Evolutionary conservation across 1,284 basidiomycete genomes (phyloP).

Genomic region (Porogramme epimiltina): DNA sequence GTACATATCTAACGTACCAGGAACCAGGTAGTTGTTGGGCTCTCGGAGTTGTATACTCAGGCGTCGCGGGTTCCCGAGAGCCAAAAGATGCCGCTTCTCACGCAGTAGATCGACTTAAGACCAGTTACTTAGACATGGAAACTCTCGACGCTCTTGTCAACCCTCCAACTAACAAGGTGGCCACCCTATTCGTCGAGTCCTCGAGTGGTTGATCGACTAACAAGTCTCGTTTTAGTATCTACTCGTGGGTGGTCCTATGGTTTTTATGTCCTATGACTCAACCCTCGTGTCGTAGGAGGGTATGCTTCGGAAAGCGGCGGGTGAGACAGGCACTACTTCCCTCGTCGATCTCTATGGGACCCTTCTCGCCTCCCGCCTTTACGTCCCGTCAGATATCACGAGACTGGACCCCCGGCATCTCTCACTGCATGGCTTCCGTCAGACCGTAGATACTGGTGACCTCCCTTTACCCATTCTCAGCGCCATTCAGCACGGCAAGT

Average conservation of each 20-base stretch:
- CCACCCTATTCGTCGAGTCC: not conserved
- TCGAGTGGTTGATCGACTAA: not conserved
- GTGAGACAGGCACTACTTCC: constrained; percentile 33
- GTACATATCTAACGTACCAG: not conserved
- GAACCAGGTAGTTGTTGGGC: constrained; percentile 39
- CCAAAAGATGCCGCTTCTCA: constrained; percentile 31
- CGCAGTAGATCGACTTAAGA: constrained; percentile 35
- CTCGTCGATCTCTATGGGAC: constrained; percentile 44
- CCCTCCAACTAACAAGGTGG: constrained; percentile 39
- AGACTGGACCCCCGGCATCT: constrained; percentile 35
- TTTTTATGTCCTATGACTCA: not conserved
- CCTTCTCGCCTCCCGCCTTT: constrained; percentile 39
- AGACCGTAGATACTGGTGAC: constrained; percentile 33
- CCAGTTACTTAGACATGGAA: constrained; percentile 39
- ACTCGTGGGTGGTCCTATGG: constrained; percentile 16
- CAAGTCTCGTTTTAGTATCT: constrained; percentile 21
- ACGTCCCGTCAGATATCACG: constrained; percentile 33
- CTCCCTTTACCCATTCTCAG: constrained; percentile 44
- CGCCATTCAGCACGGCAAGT: constrained; percentile 36
- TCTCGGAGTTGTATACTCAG: constrained; percentile 39
- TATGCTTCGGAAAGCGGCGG: constrained; percentile 38
- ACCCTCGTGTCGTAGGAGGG: constrained; percentile 31
- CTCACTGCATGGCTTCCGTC: constrained; percentile 38
- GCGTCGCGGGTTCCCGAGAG: constrained; percentile 33
- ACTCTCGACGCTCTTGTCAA: constrained; percentile 38